phyloP scores from a whole-genome alignment of 106 monocot species.

The Ottelia alismoides region DNA sequence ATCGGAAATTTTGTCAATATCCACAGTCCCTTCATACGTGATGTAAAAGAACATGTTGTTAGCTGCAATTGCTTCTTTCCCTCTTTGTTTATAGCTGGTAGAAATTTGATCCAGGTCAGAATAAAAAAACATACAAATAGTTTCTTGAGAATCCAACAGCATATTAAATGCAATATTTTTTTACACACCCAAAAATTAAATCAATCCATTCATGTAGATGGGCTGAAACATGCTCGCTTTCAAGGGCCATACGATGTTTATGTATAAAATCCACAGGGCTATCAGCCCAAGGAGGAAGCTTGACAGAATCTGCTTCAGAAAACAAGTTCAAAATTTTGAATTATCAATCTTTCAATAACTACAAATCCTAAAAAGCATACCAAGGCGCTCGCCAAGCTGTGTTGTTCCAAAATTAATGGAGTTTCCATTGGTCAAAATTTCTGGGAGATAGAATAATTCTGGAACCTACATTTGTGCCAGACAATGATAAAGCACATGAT shows the following conservation, averaged over 20 bases:
- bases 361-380: conserved; percentile 13
- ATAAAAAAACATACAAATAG: background rate
- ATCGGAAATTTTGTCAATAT: conserved; percentile 73
- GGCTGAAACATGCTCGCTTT: conserved; percentile 92
- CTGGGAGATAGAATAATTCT: conserved; percentile 95
- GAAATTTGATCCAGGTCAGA: background rate
- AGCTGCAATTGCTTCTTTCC: conserved; percentile 68
- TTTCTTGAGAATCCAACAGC: background rate
- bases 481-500: no score
- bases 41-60: conserved; percentile 79
- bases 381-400: conserved; percentile 62
- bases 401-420: conserved; percentile 68
- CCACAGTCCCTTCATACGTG: conserved; percentile 84
- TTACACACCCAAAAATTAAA: conserved; percentile 91
- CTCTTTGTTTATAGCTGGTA: conserved; percentile 92
- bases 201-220: conserved; percentile 99
- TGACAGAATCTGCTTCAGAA: conserved; percentile 56
- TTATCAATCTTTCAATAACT: background rate
- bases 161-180: background rate
- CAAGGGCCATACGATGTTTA: conserved; percentile 87
- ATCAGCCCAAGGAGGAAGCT: conserved; percentile 89
- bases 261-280: conserved; percentile 88
- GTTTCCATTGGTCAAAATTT: conserved; percentile 62
- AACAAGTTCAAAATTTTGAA: background rate
- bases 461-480: conserved; percentile 83